A percentile compares a stretch with the other conserved stretches of the same genome.
These are phyloP conservation scores for Blastomyces parvus DNA, from an alignment of 2,329 filamentous ascomycete species.

Conservation along the genomic window DNA sequence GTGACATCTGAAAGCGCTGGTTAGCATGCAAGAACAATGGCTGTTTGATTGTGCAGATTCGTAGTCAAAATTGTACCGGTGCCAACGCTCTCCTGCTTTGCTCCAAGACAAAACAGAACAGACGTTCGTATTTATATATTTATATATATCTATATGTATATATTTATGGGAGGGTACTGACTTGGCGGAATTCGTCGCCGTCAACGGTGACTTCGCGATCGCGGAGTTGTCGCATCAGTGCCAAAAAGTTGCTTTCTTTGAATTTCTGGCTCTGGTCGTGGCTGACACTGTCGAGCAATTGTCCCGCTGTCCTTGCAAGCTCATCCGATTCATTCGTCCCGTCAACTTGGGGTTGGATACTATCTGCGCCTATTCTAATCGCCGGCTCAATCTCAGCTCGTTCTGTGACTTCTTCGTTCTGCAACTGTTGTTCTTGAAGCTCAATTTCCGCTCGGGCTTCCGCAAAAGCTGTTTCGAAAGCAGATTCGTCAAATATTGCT, in stretches of 20 bases:
- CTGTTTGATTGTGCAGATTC: slow-evolving; percentile 19
- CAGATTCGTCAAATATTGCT: slow-evolving; percentile 36
- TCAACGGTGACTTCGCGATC: slow-evolving; percentile 63
- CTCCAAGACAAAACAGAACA: slow-evolving; percentile 19
- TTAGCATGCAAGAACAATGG: slow-evolving; percentile 27
- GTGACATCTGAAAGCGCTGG: slow-evolving; percentile 26
- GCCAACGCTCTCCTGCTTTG: slow-evolving; percentile 23
- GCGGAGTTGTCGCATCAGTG: slow-evolving; percentile 65
- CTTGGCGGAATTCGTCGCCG: slow-evolving; percentile 49
- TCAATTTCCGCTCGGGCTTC: slow-evolving; percentile 33
- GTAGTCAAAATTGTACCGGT: slow-evolving; percentile 28
- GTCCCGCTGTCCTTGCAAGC: slow-evolving; percentile 60
- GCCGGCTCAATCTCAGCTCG: slow-evolving; percentile 16
- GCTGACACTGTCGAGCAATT: slow-evolving; percentile 59
- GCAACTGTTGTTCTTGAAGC: slow-evolving; percentile 19
- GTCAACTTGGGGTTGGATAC: slow-evolving; percentile 30
- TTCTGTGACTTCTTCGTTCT: slow-evolving; percentile 15
- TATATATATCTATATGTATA: slow-evolving; percentile 14
- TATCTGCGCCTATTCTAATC: slow-evolving; percentile 37
- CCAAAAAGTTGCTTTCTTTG: slow-evolving; percentile 64
- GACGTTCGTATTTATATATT: neutral
- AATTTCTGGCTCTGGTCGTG: slow-evolving; percentile 65
- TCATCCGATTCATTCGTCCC: slow-evolving; percentile 50
- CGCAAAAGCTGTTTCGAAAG: slow-evolving; percentile 39
- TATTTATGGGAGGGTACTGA: slow-evolving; percentile 35